Evolutionary conservation across 345 rosid species (phyloP).

Genomic region (Linum lewisii): DNA sequence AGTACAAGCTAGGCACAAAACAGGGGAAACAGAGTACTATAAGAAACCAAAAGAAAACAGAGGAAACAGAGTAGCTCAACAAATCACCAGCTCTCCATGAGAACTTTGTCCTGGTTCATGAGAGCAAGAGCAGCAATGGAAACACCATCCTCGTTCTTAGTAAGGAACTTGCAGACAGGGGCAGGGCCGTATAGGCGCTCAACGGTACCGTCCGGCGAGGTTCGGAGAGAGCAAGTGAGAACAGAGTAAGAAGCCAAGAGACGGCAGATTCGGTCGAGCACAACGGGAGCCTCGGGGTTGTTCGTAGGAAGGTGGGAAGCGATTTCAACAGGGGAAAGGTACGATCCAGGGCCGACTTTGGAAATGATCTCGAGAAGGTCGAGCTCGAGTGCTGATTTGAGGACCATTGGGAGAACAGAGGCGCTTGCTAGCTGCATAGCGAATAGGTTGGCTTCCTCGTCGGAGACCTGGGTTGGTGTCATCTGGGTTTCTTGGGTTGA

Average conservation of each 20-base stretch:
- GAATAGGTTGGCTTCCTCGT: constrained; percentile 61
- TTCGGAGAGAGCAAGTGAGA: constrained; percentile 38
- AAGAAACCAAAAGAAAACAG: not conserved
- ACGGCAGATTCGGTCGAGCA: constrained; percentile 69
- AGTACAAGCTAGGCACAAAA: no score
- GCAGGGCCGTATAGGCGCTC: constrained; percentile 63
- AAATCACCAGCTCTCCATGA: constrained; percentile 86
- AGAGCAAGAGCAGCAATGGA: constrained; percentile 56
- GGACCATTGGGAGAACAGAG: constrained; percentile 78
- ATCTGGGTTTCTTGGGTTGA: constrained; percentile 58
- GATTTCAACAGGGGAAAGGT: constrained; percentile 49
- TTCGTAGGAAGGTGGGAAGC: constrained; percentile 61
- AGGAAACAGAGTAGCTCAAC: not conserved
- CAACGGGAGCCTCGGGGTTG: constrained; percentile 64
- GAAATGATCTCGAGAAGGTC: constrained; percentile 82
- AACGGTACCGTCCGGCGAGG: constrained; percentile 31
- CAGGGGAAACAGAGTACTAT: not conserved
- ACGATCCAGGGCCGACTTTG: constrained; percentile 40
- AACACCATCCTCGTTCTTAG: constrained; percentile 74
- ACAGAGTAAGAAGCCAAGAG: constrained; percentile 60
- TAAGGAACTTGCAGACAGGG: constrained; percentile 77
- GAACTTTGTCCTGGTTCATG: constrained; percentile 85
- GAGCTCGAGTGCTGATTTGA: constrained; percentile 79
- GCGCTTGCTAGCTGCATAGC: constrained; percentile 69
- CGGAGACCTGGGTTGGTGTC: constrained; percentile 56